These are phyloP conservation scores for Spiromastix sp. DNA, from an alignment of 2,329 filamentous ascomycete species.

Conservation along the genomic window DNA sequence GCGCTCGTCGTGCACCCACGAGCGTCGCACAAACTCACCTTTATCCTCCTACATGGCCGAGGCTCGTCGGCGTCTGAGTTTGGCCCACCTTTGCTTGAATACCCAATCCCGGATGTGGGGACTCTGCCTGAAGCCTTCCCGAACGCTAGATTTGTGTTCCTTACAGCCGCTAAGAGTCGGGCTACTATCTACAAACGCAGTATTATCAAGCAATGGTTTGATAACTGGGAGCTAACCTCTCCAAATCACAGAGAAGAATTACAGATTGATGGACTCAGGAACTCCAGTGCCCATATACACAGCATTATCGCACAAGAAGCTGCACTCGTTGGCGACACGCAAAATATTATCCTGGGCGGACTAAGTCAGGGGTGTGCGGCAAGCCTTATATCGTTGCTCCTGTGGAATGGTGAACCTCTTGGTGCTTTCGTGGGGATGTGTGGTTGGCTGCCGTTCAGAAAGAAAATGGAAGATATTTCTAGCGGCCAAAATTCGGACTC, in stretches of 20 bases:
- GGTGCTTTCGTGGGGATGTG: constrained; percentile 36
- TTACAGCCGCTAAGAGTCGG: constrained; percentile 34
- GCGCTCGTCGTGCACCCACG: too few species aligned
- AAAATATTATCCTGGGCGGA: constrained; percentile 39
- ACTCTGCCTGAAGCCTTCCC: constrained; percentile 29
- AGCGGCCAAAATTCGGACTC: not conserved
- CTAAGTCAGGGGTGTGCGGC: constrained; percentile 48
- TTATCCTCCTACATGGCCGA: constrained; percentile 42
- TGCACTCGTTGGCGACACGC: constrained; percentile 19
- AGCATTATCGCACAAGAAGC: constrained; percentile 31
- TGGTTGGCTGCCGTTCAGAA: constrained; percentile 37
- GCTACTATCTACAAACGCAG: constrained; percentile 30
- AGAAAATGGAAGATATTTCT: constrained; percentile 18
- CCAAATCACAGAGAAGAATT: constrained; percentile 24
- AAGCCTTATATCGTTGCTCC: constrained; percentile 31
- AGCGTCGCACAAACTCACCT: constrained; percentile 29
- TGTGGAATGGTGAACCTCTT: constrained; percentile 36
- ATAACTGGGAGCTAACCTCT: constrained; percentile 28
- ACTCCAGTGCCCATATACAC: constrained; percentile 33
- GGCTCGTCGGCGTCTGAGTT: constrained; percentile 36
- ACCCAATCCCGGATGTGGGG: constrained; percentile 11
- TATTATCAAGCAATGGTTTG: constrained; percentile 39
- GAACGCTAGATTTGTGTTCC: constrained; percentile 41
- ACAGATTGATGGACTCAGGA: constrained; percentile 31
- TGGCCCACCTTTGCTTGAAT: constrained; percentile 27